A percentile compares a stretch with the other conserved stretches of the same genome.
Evolutionary conservation across 2,329 filamentous ascomycete genomes (phyloP).

Genomic region (Lecanosticta acicola): DNA sequence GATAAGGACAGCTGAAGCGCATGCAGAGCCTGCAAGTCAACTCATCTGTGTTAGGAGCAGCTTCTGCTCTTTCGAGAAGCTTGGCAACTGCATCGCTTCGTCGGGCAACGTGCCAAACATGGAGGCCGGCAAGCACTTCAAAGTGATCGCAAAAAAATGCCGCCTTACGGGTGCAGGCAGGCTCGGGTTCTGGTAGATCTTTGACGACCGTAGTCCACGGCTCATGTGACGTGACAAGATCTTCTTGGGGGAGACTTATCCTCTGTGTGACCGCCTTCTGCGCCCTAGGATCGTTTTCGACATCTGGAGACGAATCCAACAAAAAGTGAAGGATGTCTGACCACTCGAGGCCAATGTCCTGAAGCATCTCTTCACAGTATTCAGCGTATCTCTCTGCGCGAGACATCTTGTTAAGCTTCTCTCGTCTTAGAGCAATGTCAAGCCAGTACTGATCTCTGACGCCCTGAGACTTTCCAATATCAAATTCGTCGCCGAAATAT

Average conservation of each 20-base stretch:
- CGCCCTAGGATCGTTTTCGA: slow-evolving; percentile 19
- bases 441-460: slow-evolving; percentile 29
- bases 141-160: slow-evolving; percentile 36
- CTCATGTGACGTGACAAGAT: slow-evolving; percentile 28
- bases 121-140: slow-evolving; percentile 32
- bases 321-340: slow-evolving; percentile 37
- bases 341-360: slow-evolving; percentile 34
- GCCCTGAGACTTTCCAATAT: slow-evolving; percentile 28
- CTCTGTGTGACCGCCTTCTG: slow-evolving; percentile 14
- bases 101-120: slow-evolving; percentile 39
- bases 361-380: slow-evolving; percentile 33
- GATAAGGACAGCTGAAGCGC: slow-evolving; percentile 34
- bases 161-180: slow-evolving; percentile 28
- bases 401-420: slow-evolving; percentile 32
- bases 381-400: slow-evolving; percentile 34
- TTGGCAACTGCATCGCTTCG: slow-evolving; percentile 20
- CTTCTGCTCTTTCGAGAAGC: slow-evolving; percentile 10
- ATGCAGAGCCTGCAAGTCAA: slow-evolving; percentile 29
- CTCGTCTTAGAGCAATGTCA: slow-evolving; percentile 26
- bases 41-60: slow-evolving; percentile 8
- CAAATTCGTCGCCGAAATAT: slow-evolving; percentile 35
- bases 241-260: slow-evolving; percentile 28
- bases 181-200: slow-evolving; percentile 25
- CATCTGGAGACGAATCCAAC: slow-evolving; percentile 28
- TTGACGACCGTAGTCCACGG: slow-evolving; percentile 32